Evolutionary conservation across 1,139 yeast species (phyloP).

Genomic region (Yamadazyma aaseri): DNA sequence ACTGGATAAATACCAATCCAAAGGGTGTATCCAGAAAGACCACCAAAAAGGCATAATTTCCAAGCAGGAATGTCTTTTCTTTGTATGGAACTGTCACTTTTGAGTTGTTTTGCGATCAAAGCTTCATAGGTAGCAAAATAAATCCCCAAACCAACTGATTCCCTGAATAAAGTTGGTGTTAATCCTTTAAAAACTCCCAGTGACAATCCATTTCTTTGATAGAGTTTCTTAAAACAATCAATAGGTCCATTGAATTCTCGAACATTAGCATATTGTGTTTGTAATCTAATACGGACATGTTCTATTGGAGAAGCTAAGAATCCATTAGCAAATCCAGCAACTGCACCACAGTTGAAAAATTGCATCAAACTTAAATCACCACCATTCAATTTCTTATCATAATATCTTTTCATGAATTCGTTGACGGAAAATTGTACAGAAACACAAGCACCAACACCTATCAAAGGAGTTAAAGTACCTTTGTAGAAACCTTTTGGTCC

Average conservation of each 20-base stretch:
- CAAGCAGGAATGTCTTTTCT: conserved; percentile 79
- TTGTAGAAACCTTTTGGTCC: conserved; percentile 83
- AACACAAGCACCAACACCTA: conserved; percentile 94
- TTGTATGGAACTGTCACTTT: conserved; percentile 28
- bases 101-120: conserved; percentile 63
- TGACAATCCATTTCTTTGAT: conserved; percentile 46
- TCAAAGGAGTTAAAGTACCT: conserved; percentile 80
- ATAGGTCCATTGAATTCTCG: conserved; percentile 68
- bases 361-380: conserved; percentile 49
- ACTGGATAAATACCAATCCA: conserved; percentile 83
- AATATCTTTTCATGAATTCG: conserved; percentile 86
- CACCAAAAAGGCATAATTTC: conserved; percentile 81
- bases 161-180: conserved; percentile 77
- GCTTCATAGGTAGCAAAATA: conserved; percentile 91
- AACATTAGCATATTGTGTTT: conserved; percentile 65
- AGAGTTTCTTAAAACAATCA: conserved; percentile 67
- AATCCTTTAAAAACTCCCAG: conserved; percentile 73
- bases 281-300: conserved; percentile 86
- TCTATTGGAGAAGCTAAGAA: conserved; percentile 89
- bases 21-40: conserved; percentile 79
- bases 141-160: conserved; percentile 82
- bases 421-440: conserved; percentile 82
- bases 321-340: conserved; percentile 88
- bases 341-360: conserved; percentile 78
- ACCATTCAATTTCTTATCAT: conserved; percentile 42